These are phyloP conservation scores for Aaosphaeria pasadenensis DNA, from an alignment of 2,329 filamentous ascomycete species.

Conservation along the genomic window DNA sequence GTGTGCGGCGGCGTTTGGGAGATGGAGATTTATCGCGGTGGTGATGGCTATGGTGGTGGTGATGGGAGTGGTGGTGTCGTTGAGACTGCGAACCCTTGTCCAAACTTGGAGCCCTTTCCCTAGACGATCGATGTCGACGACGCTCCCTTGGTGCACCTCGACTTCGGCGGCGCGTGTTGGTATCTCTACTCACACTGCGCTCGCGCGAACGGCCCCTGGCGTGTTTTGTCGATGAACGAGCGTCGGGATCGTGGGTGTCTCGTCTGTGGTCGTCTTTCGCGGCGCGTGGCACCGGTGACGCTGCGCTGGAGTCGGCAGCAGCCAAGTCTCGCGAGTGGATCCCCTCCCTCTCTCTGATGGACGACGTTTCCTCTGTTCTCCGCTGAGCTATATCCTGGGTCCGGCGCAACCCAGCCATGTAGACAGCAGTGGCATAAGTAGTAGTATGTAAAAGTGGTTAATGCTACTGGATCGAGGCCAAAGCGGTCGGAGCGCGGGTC, in stretches of 20 bases:
- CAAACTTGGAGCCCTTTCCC: constrained; percentile 30
- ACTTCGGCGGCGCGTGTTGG: constrained; percentile 29
- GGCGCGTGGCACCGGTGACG: constrained; percentile 35
- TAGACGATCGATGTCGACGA: constrained; percentile 33
- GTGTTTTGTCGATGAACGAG: constrained; percentile 21
- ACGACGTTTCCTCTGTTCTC: constrained; percentile 38
- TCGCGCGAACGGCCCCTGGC: constrained; percentile 28
- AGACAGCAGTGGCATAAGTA: constrained; percentile 39
- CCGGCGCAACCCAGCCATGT: constrained; percentile 43
- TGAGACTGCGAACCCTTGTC: constrained; percentile 34
- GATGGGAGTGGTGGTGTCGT: constrained; percentile 31
- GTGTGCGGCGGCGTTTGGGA: constrained; percentile 37
- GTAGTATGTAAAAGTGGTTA: constrained; percentile 21
- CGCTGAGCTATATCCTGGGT: constrained; percentile 43
- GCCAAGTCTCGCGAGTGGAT: constrained; percentile 23
- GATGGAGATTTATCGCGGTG: constrained; percentile 36
- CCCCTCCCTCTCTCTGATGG: constrained; percentile 30
- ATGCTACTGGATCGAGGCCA: too few relatives aligned
- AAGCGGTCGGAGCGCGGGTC: constrained; percentile 14
- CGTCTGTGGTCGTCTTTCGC: constrained; percentile 32
- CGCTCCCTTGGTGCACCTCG: constrained; percentile 31
- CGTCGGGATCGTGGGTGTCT: constrained; percentile 24
- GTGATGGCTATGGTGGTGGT: constrained; percentile 19
- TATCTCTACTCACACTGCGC: constrained; percentile 28
- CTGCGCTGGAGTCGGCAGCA: constrained; percentile 24